Base-by-base conservation (phyloP, 805 yeast species). In the Pichia ethanolica region DNA sequence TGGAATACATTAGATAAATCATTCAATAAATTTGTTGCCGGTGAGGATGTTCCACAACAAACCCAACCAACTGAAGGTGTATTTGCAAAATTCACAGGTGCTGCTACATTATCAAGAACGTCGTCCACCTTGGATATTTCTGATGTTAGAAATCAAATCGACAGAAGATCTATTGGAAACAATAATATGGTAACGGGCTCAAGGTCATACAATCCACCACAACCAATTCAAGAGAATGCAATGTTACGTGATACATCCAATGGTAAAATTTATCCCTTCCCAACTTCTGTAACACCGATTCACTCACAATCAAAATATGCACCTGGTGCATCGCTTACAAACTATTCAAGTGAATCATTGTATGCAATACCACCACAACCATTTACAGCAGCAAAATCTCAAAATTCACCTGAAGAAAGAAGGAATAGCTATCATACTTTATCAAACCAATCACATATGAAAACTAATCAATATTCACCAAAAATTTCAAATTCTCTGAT, bases 1-100 rank as follows among this genome's bases (percentile, higher is more conserved):
- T 88, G 96, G 96, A 91, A 93, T 10, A 90, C 85, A 40, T 66
- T 88, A 42, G 96, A 88, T 63, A 88, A 88, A 62, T 79, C 86
- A 5, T 80, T 85, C 60, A 82, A 78, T 61, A 82, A 81, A 62
- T 81, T 83, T 64, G 89, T 91, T 50, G 83, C 95, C 38, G 97
- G 96, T 1, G 97, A 91, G 44, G 95, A 86, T 35, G 71, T 72
- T 30, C 58, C 68, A 0, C 65, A 68, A 7, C 57, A 67, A 5
- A 69, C 68, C 42, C 61, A 64, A 12, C 58, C 65, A 6, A 72
- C 73, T 1, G 74, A 71, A 37, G 86, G 84, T 10, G 80, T 82
- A 0, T 84, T 85, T 64, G 82, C 87, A 46, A 83, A 81, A 50
- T 83, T 81, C 62, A 81, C 85, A 37, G 44, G 59, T 10, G 89